Conservation (phyloP, 192 early-diverging fungal genomes). For the Dissophora globulifera region DNA sequence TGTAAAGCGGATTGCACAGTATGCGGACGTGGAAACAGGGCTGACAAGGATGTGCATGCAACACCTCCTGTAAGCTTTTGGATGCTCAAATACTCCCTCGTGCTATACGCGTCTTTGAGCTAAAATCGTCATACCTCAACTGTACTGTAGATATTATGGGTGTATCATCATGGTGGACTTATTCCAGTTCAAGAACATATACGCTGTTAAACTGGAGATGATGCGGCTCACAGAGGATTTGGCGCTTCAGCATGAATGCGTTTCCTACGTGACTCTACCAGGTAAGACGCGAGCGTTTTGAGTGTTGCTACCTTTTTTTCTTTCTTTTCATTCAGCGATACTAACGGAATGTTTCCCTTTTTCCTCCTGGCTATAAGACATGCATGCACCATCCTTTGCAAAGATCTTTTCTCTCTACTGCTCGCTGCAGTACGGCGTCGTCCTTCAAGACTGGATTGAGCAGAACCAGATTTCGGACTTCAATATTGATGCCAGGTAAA, state of each 20-base stretch:
- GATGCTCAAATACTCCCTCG: no score
- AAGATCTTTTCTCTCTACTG: conserved; percentile 84
- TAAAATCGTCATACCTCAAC: no score
- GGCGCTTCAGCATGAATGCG: conserved; percentile 81
- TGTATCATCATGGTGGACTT: conserved; percentile 92
- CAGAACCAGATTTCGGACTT: conserved; percentile 72
- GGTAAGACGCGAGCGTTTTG: conserved; percentile 45
- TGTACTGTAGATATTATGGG: conserved; percentile 84
- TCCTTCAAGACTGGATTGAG: conserved; percentile 89
- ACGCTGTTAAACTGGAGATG: conserved; percentile 74
- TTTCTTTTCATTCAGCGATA: no score
- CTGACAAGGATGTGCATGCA: conserved; percentile 85
- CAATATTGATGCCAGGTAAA: conserved; percentile 85
- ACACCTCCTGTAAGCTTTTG: conserved; percentile 78
- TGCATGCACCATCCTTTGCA: conserved; percentile 68
- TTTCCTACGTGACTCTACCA: conserved; percentile 74
- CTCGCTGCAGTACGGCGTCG: conserved; percentile 77
- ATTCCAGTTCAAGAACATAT: conserved; percentile 96
- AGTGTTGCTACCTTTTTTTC: no score
- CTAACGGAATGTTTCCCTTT: no score
- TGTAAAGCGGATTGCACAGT: conserved; percentile 83
- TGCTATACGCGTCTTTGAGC: no score
- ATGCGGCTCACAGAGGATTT: conserved; percentile 68
- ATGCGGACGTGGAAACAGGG: conserved; percentile 79
- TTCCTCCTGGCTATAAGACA: conserved; percentile 37